Evolutionary conservation across 306 rosid species (phyloP), one percentile per base, ranked within the genome.

Genomic region (Hippophae tibetana): DNA sequence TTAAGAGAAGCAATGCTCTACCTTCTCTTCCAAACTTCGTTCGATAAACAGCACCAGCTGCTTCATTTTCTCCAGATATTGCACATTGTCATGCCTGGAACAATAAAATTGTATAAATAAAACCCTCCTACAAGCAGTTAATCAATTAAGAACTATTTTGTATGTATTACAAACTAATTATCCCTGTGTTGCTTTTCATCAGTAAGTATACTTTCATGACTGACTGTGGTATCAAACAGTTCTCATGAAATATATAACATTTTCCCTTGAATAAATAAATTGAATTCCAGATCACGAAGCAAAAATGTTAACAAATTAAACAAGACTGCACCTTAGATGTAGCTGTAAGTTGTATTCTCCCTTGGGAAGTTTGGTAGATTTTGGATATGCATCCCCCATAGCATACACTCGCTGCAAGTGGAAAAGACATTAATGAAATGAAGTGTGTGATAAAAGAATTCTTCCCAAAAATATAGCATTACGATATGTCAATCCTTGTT

Each of bases 71-170:
- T 92, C 96, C 88, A 92, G 74, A 80, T 73, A 77, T 55, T 83
- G 96, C 78, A 88, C 85, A 64, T 82, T 79, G 74, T 87, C 98
- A 63, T 92, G 98, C 86, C 98, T 92, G 87, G 47, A 80, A 82
- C 55, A 67, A 58, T 58, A 64, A 44, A 62, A 59, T 55, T 62
- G 62, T 53, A 42, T 57, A 45, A 45, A 59, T 61, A 64, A 49
- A 52, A 57, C 52, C 3, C 13, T 49, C 8, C 14, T 4, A 31
- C 38, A 2, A 31, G 38, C 38, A 31, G 38, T 49, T 14, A 49
- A 49, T 6, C 14, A 49, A 23, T 49, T 49, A 2, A 11, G 26
- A 49, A 49, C 18, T 49, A 12, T 12, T 49, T 23, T 13, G 1
- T 1, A 12, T 9, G 14, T 13, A 5, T 12, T 12, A 2, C 26